Base-by-base conservation (phyloP, 257 asterid genomes). In the Gentiana macrophylla region DNA sequence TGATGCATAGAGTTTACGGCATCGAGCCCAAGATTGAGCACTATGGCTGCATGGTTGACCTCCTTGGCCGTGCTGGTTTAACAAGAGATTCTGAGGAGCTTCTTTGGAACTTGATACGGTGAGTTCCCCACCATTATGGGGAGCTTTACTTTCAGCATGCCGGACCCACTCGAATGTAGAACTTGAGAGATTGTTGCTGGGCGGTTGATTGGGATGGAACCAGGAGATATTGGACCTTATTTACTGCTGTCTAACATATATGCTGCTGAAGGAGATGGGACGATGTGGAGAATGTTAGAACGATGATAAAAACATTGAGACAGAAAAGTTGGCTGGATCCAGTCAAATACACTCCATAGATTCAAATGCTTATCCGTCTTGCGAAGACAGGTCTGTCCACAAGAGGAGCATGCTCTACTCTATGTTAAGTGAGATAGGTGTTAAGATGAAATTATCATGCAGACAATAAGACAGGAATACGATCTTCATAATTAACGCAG, bases 41-140 rank as follows among this genome's bases (percentile, higher is more conserved):
- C 57, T 72, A 68, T 5, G 78, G 81, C 7, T 75, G 81, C 63
- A 62, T 71, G 81, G 62, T 71, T 61, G 72, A 68, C 68, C 72
- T 75, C 46, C 70, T 75, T 15, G 62, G 75, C 1, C 57, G 62
- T 32, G 66, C 71, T 59, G 73, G 79, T 35, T 66, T 74, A 60
- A 51, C 52, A 53, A 49, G 60, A 55, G 76, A 74, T 56, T 62
- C 67, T 51, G 65, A 65, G 63, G 69, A 67, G 53, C 62, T 71
- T 32, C 44, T 64, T 51, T 35, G 37, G 59, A 68, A 56, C 41
- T 52, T 63, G 45, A 67, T 24, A 37, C 35, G 52, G 60, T 61
- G 56, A 7, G 61, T 1, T 70, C 70, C 9, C 45, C 71, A 3
- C 59, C 70, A 49, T 15, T 72, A 32, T 56, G 58, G 70, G 72